Percentiles rank a stretch among this genome's conserved stretches.
Conservation (phyloP, 176 grass and related monocot species). For the Oryza longistaminata region DNA sequence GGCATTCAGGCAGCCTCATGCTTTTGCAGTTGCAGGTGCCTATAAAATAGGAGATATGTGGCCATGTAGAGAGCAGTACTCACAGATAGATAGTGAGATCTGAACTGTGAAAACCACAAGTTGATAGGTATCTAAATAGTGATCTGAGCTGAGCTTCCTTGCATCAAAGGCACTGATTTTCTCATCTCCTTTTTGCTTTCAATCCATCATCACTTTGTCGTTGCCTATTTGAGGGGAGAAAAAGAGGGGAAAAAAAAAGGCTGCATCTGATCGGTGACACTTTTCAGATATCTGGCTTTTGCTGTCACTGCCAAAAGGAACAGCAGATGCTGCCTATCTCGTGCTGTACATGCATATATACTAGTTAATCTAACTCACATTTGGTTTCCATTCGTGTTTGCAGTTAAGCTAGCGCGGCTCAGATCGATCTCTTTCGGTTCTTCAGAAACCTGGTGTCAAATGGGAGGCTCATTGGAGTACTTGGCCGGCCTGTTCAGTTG, state of each 20-base stretch:
- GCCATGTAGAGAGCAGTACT: neutral
- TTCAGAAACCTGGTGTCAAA: slow-evolving; percentile 10
- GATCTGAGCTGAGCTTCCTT: neutral
- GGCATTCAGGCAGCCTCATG: neutral
- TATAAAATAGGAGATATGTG: neutral
- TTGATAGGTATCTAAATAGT: neutral
- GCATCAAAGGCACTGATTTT: neutral
- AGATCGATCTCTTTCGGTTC: neutral
- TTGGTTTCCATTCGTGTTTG: neutral
- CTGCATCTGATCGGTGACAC: neutral
- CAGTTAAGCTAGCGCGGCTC: neutral
- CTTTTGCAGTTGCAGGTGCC: slow-evolving; percentile 30
- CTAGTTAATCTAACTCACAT: neutral
- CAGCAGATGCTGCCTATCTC: neutral
- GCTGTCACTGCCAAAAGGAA: slow-evolving; percentile 16
- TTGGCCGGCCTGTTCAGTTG: slow-evolving; percentile 38
- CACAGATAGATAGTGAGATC: neutral
- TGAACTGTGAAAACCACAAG: neutral
- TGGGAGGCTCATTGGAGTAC: slow-evolving; percentile 56
- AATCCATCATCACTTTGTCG: neutral
- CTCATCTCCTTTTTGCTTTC: slow-evolving; percentile 8
- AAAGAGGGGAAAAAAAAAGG: neutral
- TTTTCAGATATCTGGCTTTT: slow-evolving; percentile 14
- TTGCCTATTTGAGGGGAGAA: neutral
- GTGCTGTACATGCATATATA: neutral